Percentiles rank a stretch among this genome's conserved stretches.
Conservation (phyloP, 441 rosid species). For the Corymbia citriodora region DNA sequence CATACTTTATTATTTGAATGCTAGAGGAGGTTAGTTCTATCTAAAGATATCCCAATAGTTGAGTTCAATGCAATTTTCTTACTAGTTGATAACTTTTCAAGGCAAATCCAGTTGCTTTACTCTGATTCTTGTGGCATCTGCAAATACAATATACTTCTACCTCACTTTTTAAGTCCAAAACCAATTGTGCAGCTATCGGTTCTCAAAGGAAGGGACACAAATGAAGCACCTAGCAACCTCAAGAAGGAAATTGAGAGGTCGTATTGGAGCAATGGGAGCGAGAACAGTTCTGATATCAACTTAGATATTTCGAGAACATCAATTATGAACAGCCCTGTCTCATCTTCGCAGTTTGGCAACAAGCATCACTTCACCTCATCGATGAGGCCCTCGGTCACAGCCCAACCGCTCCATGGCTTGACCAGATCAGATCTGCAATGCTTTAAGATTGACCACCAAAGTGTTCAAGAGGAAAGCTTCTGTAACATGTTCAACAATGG, state of each 20-base stretch:
- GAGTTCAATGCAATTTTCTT: neutral
- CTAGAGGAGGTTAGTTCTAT: neutral
- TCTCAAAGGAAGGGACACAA: slow-evolving; percentile 47
- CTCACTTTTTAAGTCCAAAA: neutral
- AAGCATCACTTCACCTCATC: slow-evolving; percentile 42
- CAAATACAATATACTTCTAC: neutral
- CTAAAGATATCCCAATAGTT: neutral
- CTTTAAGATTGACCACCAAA: slow-evolving; percentile 37
- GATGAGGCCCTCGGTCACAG: slow-evolving; percentile 34
- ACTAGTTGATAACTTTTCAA: neutral
- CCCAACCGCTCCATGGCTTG: slow-evolving; percentile 45
- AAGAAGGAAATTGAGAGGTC: slow-evolving; percentile 57
- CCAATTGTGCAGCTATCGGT: slow-evolving; percentile 40
- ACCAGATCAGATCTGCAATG: slow-evolving; percentile 46
- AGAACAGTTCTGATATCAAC: slow-evolving; percentile 60
- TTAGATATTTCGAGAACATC: slow-evolving; percentile 42
- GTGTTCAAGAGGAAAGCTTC: slow-evolving; percentile 65
- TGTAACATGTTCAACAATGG: slow-evolving; percentile 67
- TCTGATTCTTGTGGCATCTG: neutral
- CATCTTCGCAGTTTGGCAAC: slow-evolving; percentile 28
- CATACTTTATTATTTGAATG: neutral
- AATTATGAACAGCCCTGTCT: slow-evolving; percentile 33
- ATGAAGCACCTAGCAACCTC: slow-evolving; percentile 19
- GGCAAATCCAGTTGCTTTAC: neutral
- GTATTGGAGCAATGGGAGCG: slow-evolving; percentile 86